A percentile compares a stretch with the other conserved stretches of the same genome.
phyloP scores from a whole-genome alignment of 805 yeast genomes.

The Metschnikowia vanudenii region DNA sequence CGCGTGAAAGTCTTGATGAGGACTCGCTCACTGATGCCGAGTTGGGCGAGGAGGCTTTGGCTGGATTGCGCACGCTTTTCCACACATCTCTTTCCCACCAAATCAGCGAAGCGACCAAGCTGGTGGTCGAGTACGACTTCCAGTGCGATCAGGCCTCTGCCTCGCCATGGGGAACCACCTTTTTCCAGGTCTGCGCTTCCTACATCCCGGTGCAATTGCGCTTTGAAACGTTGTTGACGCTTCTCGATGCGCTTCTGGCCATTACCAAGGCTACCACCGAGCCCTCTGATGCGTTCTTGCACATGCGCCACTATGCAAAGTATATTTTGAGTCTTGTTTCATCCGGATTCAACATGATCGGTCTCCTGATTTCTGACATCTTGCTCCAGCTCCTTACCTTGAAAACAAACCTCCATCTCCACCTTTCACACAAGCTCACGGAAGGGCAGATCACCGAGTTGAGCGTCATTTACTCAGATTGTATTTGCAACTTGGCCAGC shows the following conservation, averaged over 20 bases:
- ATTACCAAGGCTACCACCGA: conserved; percentile 21
- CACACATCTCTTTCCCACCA: conserved; percentile 62
- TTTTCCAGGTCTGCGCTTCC: conserved; percentile 64
- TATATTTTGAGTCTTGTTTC: conserved; percentile 60
- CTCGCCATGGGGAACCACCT: conserved; percentile 50
- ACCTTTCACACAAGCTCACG: conserved; percentile 22
- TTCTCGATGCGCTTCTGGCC: conserved; percentile 28
- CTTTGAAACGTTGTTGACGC: conserved; percentile 57
- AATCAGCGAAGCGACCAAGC: conserved; percentile 53
- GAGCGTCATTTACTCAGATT: conserved; percentile 47
- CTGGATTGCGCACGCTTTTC: conserved; percentile 58
- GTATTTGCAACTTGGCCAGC: conserved; percentile 67
- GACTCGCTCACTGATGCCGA: conserved; percentile 36
- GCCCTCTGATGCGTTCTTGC: conserved; percentile 14
- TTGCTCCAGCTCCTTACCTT: conserved; percentile 55
- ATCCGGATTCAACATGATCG: conserved; percentile 80
- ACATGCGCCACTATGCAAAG: conserved; percentile 42
- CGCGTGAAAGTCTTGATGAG: conserved; percentile 30
- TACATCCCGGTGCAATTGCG: conserved; percentile 82
- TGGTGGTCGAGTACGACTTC: conserved; percentile 45
- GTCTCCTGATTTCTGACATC: conserved; percentile 80
- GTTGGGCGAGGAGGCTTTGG: conserved; percentile 45
- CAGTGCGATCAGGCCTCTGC: conserved; percentile 23
- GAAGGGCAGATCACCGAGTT: conserved; percentile 28
- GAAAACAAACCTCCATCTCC: conserved; percentile 40